Percentiles rank a stretch among this genome's conserved stretches.
These are phyloP conservation scores for Cinnamomum chago DNA, from an alignment of 164 flowering plant species.

Conservation along the genomic window DNA sequence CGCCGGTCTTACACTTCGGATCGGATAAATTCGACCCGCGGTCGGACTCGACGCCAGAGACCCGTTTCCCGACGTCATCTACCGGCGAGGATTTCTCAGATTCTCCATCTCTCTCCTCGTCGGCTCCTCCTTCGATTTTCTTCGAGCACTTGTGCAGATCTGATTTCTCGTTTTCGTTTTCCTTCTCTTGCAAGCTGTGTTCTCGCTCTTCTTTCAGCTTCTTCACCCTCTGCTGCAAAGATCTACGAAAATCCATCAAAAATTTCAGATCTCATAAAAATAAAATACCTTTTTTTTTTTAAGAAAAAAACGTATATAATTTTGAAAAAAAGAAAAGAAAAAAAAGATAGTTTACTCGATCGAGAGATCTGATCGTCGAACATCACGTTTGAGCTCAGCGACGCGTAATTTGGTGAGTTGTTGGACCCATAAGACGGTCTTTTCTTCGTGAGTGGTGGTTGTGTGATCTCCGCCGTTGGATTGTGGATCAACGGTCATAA, in stretches of 20 bases:
- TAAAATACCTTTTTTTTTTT: background rate
- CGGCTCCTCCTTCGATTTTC: too few species aligned
- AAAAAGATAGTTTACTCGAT: slow-evolving; percentile 49
- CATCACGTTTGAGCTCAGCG: slow-evolving; percentile 66
- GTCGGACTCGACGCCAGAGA: slow-evolving; percentile 27
- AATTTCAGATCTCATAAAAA: background rate
- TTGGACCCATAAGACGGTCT: slow-evolving; percentile 55
- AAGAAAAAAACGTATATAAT: background rate
- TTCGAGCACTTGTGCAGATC: slow-evolving; percentile 42
- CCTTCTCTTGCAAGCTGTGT: slow-evolving; percentile 20
- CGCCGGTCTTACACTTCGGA: slow-evolving; percentile 2
- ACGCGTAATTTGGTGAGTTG: slow-evolving; percentile 67
- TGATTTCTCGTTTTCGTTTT: slow-evolving; percentile 23
- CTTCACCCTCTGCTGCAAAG: slow-evolving; percentile 74
- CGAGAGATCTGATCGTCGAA: slow-evolving; percentile 67
- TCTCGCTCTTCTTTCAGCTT: slow-evolving; percentile 67
- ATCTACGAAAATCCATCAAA: slow-evolving; percentile 28
- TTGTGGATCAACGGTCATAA: slow-evolving; percentile 13
- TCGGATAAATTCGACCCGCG: slow-evolving; percentile 60
- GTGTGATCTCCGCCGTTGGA: slow-evolving; percentile 4
- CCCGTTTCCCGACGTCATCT: background rate
- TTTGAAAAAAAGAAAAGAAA: background rate
- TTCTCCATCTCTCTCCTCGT: slow-evolving; percentile 4
- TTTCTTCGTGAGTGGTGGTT: background rate
- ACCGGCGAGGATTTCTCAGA: slow-evolving; percentile 4